A percentile compares a stretch with the other conserved stretches of the same genome.
These are phyloP conservation scores for Mortierella sp. DNA, from an alignment of 371 early-diverging fungal genomes.

Conservation along the genomic window DNA sequence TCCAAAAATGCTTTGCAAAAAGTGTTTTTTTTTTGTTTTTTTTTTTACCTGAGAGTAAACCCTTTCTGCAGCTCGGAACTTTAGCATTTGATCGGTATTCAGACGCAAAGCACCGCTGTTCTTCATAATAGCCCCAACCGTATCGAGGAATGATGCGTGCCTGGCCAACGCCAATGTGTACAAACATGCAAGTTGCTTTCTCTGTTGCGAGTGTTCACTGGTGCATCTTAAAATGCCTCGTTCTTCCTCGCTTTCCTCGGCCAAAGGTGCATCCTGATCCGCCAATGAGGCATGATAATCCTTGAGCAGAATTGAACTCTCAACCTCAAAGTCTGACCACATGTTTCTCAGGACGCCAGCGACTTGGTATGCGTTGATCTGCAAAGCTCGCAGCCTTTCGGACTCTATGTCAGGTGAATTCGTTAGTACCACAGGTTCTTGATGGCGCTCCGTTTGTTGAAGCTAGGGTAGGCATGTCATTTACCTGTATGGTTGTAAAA, in stretches of 20 bases:
- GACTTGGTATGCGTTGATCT: conserved; percentile 72
- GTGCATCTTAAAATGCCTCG: neutral
- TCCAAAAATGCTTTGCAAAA: too few relatives aligned
- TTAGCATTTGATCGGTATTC: neutral
- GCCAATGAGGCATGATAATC: conserved; percentile 8
- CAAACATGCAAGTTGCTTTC: conserved; percentile 28
- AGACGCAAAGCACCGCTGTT: neutral
- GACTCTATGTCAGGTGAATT: conserved; percentile 20
- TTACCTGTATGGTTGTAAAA: conserved; percentile 52
- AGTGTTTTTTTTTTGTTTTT: too few relatives aligned
- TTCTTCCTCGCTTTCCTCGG: neutral
- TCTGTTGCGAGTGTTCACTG: conserved; percentile 13
- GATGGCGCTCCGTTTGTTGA: neutral
- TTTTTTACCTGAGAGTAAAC: conserved; percentile 29
- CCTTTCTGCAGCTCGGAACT: conserved; percentile 11
- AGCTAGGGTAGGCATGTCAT: neutral
- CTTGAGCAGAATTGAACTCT: conserved; percentile 13
- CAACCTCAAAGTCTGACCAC: conserved; percentile 49
- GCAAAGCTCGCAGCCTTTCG: conserved; percentile 64
- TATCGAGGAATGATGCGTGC: conserved; percentile 39
- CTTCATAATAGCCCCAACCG: neutral
- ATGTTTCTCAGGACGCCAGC: conserved; percentile 57
- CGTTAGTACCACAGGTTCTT: neutral
- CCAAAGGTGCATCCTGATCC: conserved; percentile 4
- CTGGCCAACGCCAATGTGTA: conserved; percentile 27